phyloP scores from a whole-genome alignment of 192 early-diverging fungal genomes.

The Kappamyces sp. region DNA sequence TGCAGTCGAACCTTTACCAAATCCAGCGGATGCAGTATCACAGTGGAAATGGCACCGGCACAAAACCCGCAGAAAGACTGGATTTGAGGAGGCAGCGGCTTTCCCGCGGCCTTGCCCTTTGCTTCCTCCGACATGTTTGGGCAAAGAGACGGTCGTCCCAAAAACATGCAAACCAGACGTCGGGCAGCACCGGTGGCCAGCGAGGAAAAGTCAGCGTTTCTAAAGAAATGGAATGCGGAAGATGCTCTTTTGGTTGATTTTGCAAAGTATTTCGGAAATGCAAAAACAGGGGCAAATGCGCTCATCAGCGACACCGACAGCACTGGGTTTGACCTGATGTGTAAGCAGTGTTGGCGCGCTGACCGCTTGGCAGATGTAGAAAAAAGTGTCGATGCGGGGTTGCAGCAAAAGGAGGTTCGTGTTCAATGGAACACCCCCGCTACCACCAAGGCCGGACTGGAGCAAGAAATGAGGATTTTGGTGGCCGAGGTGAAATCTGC shows the following conservation, averaged over 20 bases:
- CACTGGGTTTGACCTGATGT: neutral
- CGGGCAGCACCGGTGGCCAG: neutral
- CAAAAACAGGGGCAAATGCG: neutral
- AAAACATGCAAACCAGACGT: neutral
- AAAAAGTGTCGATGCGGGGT: neutral
- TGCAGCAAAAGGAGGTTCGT: constrained; percentile 10
- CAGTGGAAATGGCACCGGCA: constrained; percentile 79
- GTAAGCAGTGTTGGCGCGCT: neutral
- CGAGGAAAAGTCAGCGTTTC: neutral
- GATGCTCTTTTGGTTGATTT: constrained; percentile 6
- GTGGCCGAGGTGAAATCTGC: neutral
- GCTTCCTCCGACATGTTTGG: constrained; percentile 1
- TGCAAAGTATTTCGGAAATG: constrained; percentile 13
- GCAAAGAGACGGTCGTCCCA: neutral
- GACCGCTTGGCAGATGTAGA: neutral
- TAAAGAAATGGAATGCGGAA: constrained; percentile 9
- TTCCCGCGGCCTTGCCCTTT: constrained; percentile 34
- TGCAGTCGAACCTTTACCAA: constrained; percentile 89
- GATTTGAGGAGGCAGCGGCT: neutral
- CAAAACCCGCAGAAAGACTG: constrained; percentile 85
- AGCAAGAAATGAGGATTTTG: neutral
- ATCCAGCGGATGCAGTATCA: constrained; percentile 86
- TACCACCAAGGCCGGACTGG: neutral
- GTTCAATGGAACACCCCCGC: constrained; percentile 5
- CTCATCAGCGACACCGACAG: neutral